These are phyloP conservation scores for Skeletonema costatum DNA, from an alignment of 108 stramenopile genomes.

Conservation along the genomic window DNA sequence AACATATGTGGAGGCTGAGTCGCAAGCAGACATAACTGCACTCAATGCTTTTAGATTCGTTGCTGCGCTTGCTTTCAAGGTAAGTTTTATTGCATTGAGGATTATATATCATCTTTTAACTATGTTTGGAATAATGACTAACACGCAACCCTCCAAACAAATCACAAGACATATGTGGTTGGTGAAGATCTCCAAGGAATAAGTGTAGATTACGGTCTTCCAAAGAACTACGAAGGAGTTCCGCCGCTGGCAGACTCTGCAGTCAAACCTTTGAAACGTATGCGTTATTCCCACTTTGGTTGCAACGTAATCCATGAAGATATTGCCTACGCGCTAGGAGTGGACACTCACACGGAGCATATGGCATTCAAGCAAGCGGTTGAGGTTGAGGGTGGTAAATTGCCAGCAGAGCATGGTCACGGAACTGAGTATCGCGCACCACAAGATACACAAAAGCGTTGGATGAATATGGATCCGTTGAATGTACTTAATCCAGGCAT, in stretches of 20 bases:
- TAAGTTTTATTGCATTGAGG: background rate
- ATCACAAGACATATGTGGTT: slow-evolving; percentile 66
- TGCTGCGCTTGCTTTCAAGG: slow-evolving; percentile 65
- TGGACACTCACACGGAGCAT: slow-evolving; percentile 73
- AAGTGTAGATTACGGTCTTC: slow-evolving; percentile 83
- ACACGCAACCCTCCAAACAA: background rate
- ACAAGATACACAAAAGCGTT: slow-evolving; percentile 60
- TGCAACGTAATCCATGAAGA: slow-evolving; percentile 92
- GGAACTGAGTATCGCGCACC: slow-evolving; percentile 88
- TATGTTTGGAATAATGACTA: background rate
- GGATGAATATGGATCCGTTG: slow-evolving; percentile 86
- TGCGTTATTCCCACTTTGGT: slow-evolving; percentile 88
- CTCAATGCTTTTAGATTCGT: slow-evolving; percentile 84
- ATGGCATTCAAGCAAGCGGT: slow-evolving; percentile 71
- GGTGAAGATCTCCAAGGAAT: slow-evolving; percentile 79
- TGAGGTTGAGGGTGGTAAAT: slow-evolving; percentile 56
- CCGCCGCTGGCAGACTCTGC: slow-evolving; percentile 46
- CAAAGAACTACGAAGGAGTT: slow-evolving; percentile 59
- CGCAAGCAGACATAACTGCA: slow-evolving; percentile 39
- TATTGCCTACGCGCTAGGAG: slow-evolving; percentile 68
- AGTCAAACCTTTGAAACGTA: slow-evolving; percentile 64
- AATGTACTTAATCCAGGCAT: slow-evolving; percentile 89
- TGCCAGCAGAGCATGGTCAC: slow-evolving; percentile 89
- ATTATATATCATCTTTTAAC: background rate
- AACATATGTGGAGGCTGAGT: slow-evolving; percentile 32